Evolutionary conservation across 495 filamentous ascomycete genomes (phyloP).

Genomic region (Cercophora samala): DNA sequence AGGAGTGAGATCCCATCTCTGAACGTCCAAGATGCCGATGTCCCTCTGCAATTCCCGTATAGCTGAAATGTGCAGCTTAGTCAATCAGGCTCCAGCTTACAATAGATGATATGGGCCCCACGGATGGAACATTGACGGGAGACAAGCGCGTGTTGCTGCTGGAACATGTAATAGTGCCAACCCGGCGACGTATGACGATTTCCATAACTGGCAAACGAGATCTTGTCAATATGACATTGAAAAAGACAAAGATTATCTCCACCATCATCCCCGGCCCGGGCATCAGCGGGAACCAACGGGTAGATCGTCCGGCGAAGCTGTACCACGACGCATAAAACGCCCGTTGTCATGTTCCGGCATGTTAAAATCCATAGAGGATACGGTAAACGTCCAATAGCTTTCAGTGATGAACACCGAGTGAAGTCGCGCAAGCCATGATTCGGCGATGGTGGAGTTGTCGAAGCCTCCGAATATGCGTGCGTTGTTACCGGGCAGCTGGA

Average conservation of each 20-base stretch:
- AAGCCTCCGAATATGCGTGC: constrained; percentile 5
- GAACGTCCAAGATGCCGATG: neutral
- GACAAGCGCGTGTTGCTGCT: neutral
- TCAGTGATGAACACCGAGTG: neutral
- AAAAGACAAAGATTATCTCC: neutral
- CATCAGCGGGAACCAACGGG: neutral
- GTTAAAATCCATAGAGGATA: neutral
- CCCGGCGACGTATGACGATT: neutral
- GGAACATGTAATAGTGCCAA: neutral
- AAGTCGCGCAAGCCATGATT: neutral
- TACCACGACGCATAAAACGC: neutral
- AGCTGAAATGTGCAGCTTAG: constrained; percentile 7
- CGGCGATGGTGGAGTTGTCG: constrained; percentile 2
- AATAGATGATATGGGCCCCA: neutral
- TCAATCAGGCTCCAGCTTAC: neutral
- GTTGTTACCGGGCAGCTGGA: neutral
- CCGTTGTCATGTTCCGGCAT: neutral
- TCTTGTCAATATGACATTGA: neutral
- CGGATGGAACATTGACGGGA: neutral
- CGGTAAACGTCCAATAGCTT: neutral
- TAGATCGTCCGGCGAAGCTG: neutral
- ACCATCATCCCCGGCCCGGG: neutral
- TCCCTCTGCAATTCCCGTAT: neutral
- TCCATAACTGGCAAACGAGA: neutral
- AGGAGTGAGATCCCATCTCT: neutral